Evolutionary conservation across 2,329 filamentous ascomycete genomes (phyloP), one percentile per base, ranked within the genome.

Genomic region (Nannizziopsis arthrosporioides): DNA sequence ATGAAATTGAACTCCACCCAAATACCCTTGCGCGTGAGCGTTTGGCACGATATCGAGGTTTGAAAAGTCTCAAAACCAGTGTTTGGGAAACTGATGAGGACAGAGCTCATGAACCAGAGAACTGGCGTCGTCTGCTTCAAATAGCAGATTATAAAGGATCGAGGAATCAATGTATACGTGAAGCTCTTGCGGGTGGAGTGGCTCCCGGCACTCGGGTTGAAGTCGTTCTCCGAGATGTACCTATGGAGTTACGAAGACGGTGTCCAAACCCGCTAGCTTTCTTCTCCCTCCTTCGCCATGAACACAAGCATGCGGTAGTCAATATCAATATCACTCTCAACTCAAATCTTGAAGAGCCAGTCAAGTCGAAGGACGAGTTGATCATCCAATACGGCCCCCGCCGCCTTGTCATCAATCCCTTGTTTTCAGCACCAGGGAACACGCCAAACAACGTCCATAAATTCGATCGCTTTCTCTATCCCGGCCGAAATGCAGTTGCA

Each of bases 361-460:
- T 98, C 63, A 92, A 88, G 68, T 82, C 88, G 22, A 98, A 98
- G 73, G 84, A 92, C 58, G 84, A 94, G 63, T 72, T 98, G 52
- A 82, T 98, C 52, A 76, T 94, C 48, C 92, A 96, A 68, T 93
- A 85, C 62, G 92, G 92, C 17, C 81, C 90, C 9, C 82, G 92
- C 44, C 80, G 92, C 44, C 81, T 95, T 60, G 71, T 89, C 51
- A 80, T 95, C 68, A 90, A 92, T 60, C 92, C 92, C 9, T 73
- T 96, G 40, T 95, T 90, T 73, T 95, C 89, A 0, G 80, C 85
- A 61, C 74, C 78, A n/a, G 90, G 89, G 49, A 87, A 83, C 61
- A 95, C 90, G 0, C 85, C 87, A 42, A 96, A 96, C 69, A 84
- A 98, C 61, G 89, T 98, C 11, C 89, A 96, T 76, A 98, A 98